Evolutionary conservation across 768 basidiomycete species (phyloP), one percentile per base, ranked within the genome.

Genomic region (Suillus hirtellus): DNA sequence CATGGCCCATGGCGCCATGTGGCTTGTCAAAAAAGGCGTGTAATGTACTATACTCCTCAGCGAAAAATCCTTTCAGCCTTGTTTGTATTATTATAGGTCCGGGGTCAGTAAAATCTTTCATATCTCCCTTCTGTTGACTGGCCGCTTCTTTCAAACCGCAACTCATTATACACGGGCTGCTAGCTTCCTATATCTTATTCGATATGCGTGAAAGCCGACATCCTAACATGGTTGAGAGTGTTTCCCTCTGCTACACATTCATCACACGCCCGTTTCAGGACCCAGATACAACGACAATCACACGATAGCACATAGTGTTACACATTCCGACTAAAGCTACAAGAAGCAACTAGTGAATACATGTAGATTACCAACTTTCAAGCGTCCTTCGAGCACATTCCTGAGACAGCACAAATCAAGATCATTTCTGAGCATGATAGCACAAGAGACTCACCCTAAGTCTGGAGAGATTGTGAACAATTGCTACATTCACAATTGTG

Each of bases 401-500:
- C 79, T 80, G 53, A 40, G 11, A 17, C n/a, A 38, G 8, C 4
- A 49, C 24, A n/a, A 44, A 35, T 19, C 9, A 56, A 43, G 61
- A 50, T 54, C 40, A 27, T 27, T 5, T 31, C n/a, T 31, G 5
- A 43, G 12, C 10, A n/a, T 34, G 38, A 49, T 35, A 58, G 61
- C 2, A 49, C 49, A 27, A 7, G 40, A 27, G 69, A 73, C 77
- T 38, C 59, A 93, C 92, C 81, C 85, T 90, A 52, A 94, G 76
- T 62, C 90, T 80, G 35, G 72, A 69, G 59, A 95, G 76, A 67
- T 85, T 87, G 72, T 94, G 90, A 52, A 88, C 86, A 35, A 85
- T 84, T 2, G 92, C 89, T 27, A 94, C 88, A 72, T 93, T 96
- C 49, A 92, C 86, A 64, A 96, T 87, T 46, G 94, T 95, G 65